Conservation (phyloP, 2,329 filamentous ascomycete genomes). For the Talaromyces sp. region DNA sequence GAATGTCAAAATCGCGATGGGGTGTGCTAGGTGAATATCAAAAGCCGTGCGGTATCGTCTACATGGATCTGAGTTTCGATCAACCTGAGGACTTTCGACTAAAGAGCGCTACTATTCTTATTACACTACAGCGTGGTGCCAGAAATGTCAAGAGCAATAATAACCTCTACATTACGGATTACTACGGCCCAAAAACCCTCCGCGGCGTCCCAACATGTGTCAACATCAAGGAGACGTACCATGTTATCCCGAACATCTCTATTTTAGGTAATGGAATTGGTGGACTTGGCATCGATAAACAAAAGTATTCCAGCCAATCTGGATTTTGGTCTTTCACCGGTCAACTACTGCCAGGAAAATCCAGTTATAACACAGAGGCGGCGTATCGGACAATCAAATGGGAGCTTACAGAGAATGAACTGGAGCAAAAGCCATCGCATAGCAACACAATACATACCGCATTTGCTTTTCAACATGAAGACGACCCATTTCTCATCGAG, state of each 20-base stretch:
- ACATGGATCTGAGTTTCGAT: slow-evolving; percentile 14
- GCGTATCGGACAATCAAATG: slow-evolving; percentile 22
- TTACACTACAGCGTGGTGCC: slow-evolving; percentile 6
- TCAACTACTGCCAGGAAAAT: neutral
- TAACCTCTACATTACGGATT: slow-evolving; percentile 13
- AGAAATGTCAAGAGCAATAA: neutral
- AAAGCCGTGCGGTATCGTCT: slow-evolving; percentile 11
- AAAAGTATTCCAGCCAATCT: slow-evolving; percentile 4
- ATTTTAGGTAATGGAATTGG: slow-evolving; percentile 13
- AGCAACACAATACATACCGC: slow-evolving; percentile 21
- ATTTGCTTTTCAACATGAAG: slow-evolving; percentile 25
- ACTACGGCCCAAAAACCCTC: slow-evolving; percentile 15
- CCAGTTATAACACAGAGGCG: neutral
- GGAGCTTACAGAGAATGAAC: slow-evolving; percentile 25
- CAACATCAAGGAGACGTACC: slow-evolving; percentile 5
- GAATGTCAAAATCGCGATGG: slow-evolving; percentile 13
- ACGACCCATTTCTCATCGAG: slow-evolving; percentile 24
- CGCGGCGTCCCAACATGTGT: slow-evolving; percentile 12
- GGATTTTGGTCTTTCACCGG: slow-evolving; percentile 13
- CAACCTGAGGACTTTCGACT: slow-evolving; percentile 13
- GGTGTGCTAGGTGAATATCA: slow-evolving; percentile 1
- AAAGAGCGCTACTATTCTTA: slow-evolving; percentile 9
- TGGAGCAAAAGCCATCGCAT: slow-evolving; percentile 21
- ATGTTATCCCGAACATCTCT: slow-evolving; percentile 12
- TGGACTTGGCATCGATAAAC: slow-evolving; percentile 11